Evolutionary conservation across 371 early-diverging fungal genomes (phyloP).

Genomic region (Cokeromyces recurvatus): DNA sequence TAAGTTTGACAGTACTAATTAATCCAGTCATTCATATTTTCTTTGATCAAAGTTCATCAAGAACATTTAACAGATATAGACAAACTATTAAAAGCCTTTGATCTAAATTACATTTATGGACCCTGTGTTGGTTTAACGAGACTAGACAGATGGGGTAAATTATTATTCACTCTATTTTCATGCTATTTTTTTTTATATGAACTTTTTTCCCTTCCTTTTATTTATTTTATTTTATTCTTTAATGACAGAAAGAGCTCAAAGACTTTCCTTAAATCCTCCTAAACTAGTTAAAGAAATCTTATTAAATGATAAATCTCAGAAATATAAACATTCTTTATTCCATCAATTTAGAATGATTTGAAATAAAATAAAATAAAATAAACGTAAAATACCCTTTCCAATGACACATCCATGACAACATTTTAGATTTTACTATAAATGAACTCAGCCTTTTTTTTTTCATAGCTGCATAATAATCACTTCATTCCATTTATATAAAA

Average conservation of each 20-base stretch:
- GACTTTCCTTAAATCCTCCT: constrained; percentile 5
- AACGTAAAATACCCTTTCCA: too few species aligned
- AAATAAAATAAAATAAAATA: neutral
- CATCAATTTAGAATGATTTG: constrained; percentile 5
- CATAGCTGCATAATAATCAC: too few species aligned
- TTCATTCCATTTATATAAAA: too few species aligned
- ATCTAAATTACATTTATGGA: constrained; percentile 12
- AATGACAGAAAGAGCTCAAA: constrained; percentile 9
- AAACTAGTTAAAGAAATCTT: neutral
- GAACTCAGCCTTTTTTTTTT: too few species aligned
- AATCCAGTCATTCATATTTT: too few species aligned
- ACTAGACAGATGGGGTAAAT: constrained; percentile 12
- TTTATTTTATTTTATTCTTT: too few species aligned
- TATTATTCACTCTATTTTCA: too few species aligned
- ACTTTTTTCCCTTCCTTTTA: too few species aligned
- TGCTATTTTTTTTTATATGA: too few species aligned
- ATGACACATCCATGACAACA: too few species aligned
- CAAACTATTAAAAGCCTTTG: constrained; percentile 7
- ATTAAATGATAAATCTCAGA: neutral
- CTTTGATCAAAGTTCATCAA: constrained; percentile 11
- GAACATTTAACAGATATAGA: constrained; percentile 5
- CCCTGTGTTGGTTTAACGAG: constrained; percentile 18
- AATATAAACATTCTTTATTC: constrained; percentile 5
- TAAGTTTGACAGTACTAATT: too few species aligned
- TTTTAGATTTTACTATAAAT: too few species aligned